These are phyloP conservation scores for Ceratobasidium theobromae DNA, from an alignment of 1,284 basidiomycete species.

Conservation along the genomic window DNA sequence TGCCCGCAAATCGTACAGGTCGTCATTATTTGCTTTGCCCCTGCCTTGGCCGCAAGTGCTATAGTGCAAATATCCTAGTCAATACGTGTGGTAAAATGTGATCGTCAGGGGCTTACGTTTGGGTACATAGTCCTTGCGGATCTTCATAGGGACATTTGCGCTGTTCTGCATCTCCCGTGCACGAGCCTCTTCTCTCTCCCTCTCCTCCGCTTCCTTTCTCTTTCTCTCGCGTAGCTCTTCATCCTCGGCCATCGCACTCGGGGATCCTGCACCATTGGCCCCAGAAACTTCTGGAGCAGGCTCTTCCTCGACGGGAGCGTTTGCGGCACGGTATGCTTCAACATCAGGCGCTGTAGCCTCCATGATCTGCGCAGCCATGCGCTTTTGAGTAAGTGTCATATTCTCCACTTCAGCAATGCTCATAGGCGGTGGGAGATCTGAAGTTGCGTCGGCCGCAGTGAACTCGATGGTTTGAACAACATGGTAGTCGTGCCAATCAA, in stretches of 20 bases:
- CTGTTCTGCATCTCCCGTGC: slow-evolving; percentile 78
- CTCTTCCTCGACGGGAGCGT: slow-evolving; percentile 58
- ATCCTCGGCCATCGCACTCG: slow-evolving; percentile 43
- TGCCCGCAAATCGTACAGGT: slow-evolving; percentile 93
- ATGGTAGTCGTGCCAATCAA: slow-evolving; percentile 99
- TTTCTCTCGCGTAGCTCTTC: slow-evolving; percentile 64
- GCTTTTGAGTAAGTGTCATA: slow-evolving; percentile 96
- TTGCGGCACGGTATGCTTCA: slow-evolving; percentile 70
- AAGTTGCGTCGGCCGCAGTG: slow-evolving; percentile 85
- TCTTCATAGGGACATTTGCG: slow-evolving; percentile 85
- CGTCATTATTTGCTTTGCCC: slow-evolving; percentile 65
- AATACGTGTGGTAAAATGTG: slow-evolving; percentile 26
- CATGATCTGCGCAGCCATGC: slow-evolving; percentile 98
- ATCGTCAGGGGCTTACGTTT: slow-evolving; percentile 62
- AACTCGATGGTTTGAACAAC: slow-evolving; percentile 99
- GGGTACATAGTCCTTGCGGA: slow-evolving; percentile 94
- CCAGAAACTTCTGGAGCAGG: slow-evolving; percentile 67
- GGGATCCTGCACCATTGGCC: slow-evolving; percentile 37
- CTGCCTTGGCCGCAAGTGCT: slow-evolving; percentile 67
- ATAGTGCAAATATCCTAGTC: slow-evolving; percentile 29
- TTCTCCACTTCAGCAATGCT: slow-evolving; percentile 92
- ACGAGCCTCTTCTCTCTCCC: slow-evolving; percentile 71
- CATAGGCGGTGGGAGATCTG: slow-evolving; percentile 94
- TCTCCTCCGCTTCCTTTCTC: slow-evolving; percentile 74
- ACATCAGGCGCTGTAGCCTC: slow-evolving; percentile 86